Evolutionary conservation across 306 rosid species (phyloP).

Genomic region (Macrotyloma uniflorum): DNA sequence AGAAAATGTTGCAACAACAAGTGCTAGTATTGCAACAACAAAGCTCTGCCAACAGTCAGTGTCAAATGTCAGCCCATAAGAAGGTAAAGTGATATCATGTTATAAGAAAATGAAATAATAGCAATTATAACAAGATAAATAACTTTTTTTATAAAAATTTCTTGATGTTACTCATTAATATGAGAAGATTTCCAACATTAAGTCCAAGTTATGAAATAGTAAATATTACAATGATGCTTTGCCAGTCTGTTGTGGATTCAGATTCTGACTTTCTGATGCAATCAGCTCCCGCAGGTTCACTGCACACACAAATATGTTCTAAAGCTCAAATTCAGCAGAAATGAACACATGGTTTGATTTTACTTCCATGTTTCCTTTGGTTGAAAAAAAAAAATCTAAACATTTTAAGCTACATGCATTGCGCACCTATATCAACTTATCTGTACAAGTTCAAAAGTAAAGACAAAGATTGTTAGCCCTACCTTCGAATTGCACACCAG

Average conservation of each 20-base stretch:
- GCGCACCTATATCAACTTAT: background rate
- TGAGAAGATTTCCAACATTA: background rate
- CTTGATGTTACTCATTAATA: background rate
- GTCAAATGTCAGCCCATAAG: conserved; percentile 32
- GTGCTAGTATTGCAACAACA: conserved; percentile 76
- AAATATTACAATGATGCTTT: conserved; percentile 72
- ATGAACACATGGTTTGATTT: background rate
- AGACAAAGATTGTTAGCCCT: conserved; percentile 30
- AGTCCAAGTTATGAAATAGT: conserved; percentile 19
- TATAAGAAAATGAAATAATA: too few species aligned
- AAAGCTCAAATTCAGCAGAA: conserved; percentile 30
- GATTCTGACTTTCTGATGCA: conserved; percentile 67
- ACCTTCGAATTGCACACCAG: conserved; percentile 98
- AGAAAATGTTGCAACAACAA: conserved; percentile 90
- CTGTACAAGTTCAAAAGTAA: background rate
- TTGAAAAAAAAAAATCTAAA: background rate
- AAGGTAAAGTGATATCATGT: conserved; percentile 19
- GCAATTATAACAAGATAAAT: background rate
- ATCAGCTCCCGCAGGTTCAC: conserved; percentile 78
- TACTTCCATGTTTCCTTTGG: background rate
- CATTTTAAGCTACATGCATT: background rate
- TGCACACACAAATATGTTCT: conserved; percentile 40
- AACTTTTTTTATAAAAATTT: background rate
- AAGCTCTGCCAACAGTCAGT: conserved; percentile 71
- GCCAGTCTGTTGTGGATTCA: conserved; percentile 79